Base-by-base conservation (phyloP, 2,329 filamentous ascomycete species). In the Septoria petroselini region DNA sequence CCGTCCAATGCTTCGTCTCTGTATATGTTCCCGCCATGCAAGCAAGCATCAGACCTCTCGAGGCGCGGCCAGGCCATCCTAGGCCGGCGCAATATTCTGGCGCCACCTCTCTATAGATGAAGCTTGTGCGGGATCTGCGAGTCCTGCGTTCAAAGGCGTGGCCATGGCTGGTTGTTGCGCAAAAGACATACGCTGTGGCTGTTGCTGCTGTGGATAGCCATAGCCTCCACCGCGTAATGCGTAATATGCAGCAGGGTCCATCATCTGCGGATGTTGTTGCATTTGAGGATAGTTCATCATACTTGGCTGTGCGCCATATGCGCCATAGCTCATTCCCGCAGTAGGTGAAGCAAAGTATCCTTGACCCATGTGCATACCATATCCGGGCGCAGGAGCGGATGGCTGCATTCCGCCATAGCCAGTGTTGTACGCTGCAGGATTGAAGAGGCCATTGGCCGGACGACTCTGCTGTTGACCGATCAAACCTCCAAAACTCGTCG, bases 391-490 rank as follows among this genome's bases (percentile, higher is more conserved):
- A 17, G 38, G 54, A 49, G 27, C 48, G 53, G 29, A 35, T 19
- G 40, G 45, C 44, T 27, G 47, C 39, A 45, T 38, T 19, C 48
- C 53, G 14, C 52, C 55, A 8, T 52, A 42, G 34, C 54, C 54
- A 17, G 51, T 52, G 41, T 61, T 60, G 46, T 59, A 60, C 34
- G 52, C 50, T 12, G 57, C 60, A 11, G 53, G 56, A 14, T 54
- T 55, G 57, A 70, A 71, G 1, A 67, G 64, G 17, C 68, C 65
- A n/a, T 68, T 67, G 8, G 53, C 48, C 25, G 60, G 55, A 15
- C 53, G 27, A 23, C 53, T 51, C 3, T 45, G 37, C 21, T 58
- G 53, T 11, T 52, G 40, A 23, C 55, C 56, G 7, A 60, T 35
- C 9, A 62, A 45, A 12, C 57, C 42, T 65, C 68, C 15, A 59